These are phyloP conservation scores for Pichia nakasei DNA, from an alignment of 805 yeast species.

Conservation along the genomic window DNA sequence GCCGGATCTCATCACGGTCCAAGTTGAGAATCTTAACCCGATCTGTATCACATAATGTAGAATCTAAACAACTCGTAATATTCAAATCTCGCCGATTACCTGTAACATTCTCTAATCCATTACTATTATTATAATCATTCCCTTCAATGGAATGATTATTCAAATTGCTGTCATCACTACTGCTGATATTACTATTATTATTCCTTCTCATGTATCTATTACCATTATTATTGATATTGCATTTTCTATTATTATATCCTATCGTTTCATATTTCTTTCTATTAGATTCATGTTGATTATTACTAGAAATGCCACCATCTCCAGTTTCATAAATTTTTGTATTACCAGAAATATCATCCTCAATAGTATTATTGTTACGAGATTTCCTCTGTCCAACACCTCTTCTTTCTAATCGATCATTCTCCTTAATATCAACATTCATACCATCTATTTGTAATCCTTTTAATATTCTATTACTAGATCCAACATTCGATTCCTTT, in stretches of 20 bases:
- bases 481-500: neutral
- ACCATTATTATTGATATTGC: neutral
- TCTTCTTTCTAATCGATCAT: neutral
- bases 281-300: neutral
- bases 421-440: constrained; percentile 5
- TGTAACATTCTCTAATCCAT: neutral
- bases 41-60: constrained; percentile 7
- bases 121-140: neutral
- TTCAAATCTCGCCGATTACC: constrained; percentile 6
- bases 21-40: constrained; percentile 10
- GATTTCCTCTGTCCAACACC: neutral
- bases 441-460: constrained; percentile 10
- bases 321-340: no score
- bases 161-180: neutral
- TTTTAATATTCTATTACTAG: constrained; percentile 5
- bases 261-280: no score
- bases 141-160: neutral
- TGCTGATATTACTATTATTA: neutral
- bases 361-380: neutral
- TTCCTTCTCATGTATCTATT: neutral
- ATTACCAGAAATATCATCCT: neutral
- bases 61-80: constrained; percentile 10
- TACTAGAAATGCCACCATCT: no score
- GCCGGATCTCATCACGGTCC: constrained; percentile 7
- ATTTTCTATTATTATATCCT: no score